Evolutionary conservation across 169 alveolate species (phyloP).

Genomic region (Eimeria zaria): DNA sequence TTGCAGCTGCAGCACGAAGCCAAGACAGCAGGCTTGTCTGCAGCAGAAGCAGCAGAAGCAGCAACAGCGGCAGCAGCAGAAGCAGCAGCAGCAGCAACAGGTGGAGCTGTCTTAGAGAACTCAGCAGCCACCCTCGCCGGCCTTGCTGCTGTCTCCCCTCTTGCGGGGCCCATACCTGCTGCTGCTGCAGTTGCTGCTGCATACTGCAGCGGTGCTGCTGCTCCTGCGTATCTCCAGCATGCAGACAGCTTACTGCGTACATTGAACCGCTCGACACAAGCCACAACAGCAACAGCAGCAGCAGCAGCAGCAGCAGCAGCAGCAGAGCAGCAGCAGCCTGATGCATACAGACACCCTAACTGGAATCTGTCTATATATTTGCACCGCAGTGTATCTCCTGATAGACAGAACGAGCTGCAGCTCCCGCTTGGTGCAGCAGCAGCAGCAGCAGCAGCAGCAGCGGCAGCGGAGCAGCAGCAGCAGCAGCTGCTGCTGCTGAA

Average conservation of each 20-base stretch:
- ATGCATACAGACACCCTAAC: background rate
- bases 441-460: too few species aligned
- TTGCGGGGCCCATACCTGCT: slow-evolving; percentile 30
- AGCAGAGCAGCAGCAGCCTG: background rate
- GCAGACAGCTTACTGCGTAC: slow-evolving; percentile 10
- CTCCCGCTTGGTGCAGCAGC: slow-evolving; percentile 17
- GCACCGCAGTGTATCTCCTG: too few species aligned
- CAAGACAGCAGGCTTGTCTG: background rate
- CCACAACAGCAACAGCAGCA: slow-evolving; percentile 2
- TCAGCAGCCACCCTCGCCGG: slow-evolving; percentile 7
- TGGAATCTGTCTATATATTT: too few species aligned
- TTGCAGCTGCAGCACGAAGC: slow-evolving; percentile 71
- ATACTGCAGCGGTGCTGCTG: slow-evolving; percentile 41
- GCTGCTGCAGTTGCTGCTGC: slow-evolving; percentile 68
- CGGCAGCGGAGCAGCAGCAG: too few species aligned
- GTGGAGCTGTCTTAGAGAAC: background rate
- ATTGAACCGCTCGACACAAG: background rate
- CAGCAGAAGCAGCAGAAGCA: slow-evolving; percentile 39
- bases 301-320: too few species aligned
- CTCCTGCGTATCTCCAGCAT: slow-evolving; percentile 37
- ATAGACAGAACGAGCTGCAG: too few species aligned
- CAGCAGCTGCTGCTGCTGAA: slow-evolving; percentile 51
- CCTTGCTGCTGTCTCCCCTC: background rate
- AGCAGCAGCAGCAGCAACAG: too few species aligned
- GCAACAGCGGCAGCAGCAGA: slow-evolving; percentile 51